Base-by-base conservation (phyloP, 2,329 filamentous ascomycete genomes). In the Didymella lethalis region DNA sequence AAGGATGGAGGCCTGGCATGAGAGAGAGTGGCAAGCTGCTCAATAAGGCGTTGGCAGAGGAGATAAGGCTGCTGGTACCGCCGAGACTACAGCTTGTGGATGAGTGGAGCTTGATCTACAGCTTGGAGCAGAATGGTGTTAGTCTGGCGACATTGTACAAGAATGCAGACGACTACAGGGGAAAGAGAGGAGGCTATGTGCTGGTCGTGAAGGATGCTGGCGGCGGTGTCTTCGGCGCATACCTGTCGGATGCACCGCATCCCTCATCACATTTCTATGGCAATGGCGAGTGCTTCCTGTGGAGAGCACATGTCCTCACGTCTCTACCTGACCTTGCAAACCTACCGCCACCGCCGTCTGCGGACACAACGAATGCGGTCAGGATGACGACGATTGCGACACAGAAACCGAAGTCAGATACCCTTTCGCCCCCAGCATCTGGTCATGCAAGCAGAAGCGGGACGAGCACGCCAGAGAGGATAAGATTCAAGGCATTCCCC, bases 401-500 rank as follows among this genome's bases (percentile, higher is more conserved):
- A 48, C 46, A 65, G 20, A 71, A 62, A 47, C 51, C 51, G 7
- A 69, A 65, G 16, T 45, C 54, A 18, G 64, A 66, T 38, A 61
- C 68, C 11, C 58, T 77, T 23, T 75, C 72, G 28, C 71, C 71
- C 2, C 70, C 73, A 7, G 20, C 59, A 14, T 73, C 69, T 20
- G 67, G 66, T 52, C 64, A 73, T 62, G 57, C 74, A 64, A 76
- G 74, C 36, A 70, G 75, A 55, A 81, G 78, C 66, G 79, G 83
- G 2, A 78, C 84, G 1, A 84, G 83, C 26, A 87, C 87, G 4
- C 86, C 88, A 4, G 91, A 94, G 62, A 85, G 88, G 26, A 92
- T 98, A 66, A 88, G 95, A 20, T 99, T 99, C 84, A 97, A 97
- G 79, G 94, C 94, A 0, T 99, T 98, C 70, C 93, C 94, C 0